Evolutionary conservation across 1,139 yeast genomes (phyloP), one percentile per base, ranked within the genome.

Genomic region (Kodamaea derodonti): DNA sequence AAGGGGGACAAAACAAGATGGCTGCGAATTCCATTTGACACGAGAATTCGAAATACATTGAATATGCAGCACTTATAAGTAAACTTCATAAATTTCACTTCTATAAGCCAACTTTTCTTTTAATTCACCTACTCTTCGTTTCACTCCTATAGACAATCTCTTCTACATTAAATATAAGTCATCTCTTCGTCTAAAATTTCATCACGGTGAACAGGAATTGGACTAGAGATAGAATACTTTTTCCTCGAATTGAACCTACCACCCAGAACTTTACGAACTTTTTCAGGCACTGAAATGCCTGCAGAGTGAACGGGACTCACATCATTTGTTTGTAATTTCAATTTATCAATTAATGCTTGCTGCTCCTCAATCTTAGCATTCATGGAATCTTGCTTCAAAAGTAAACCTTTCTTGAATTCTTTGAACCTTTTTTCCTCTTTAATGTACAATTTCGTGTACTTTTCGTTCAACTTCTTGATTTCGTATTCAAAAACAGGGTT

Each of bases 381-480:
- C 47, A 78, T 70, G 34, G 56, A 57, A 20, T 65, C 65, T 53
- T 84, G 92, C 46, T 74, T 74, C 14, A 62, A 65, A 31, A 74
- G 65, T 37, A 85, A 64, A 3, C 75, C 78, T 32, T 56, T 57
- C 44, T 78, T 78, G 90, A 92, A 84, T 28, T 73, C 76, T 48
- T 74, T 75, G 49, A 84, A 83, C 43, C 76, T 70, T 36, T 58
- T 63, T 46, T 83, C 87, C 52, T 84, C 85, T 20, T 56, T 47
- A 18, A 57, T 52, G 27, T 41, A 27, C 2, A 17, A 14, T n/a
- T 28, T 27, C n/a, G 30, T 32, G 12, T 35, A 32, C n/a, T 18
- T 70, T 72, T 31, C 63, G 49, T 46, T 72, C 72, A 41, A 74
- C 56, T 33, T 63, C 54, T 39, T 61, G 54, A 48, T 75, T 75